Base-by-base conservation (phyloP, 78 protist genomes). In the Dictyostelium intermedium region DNA sequence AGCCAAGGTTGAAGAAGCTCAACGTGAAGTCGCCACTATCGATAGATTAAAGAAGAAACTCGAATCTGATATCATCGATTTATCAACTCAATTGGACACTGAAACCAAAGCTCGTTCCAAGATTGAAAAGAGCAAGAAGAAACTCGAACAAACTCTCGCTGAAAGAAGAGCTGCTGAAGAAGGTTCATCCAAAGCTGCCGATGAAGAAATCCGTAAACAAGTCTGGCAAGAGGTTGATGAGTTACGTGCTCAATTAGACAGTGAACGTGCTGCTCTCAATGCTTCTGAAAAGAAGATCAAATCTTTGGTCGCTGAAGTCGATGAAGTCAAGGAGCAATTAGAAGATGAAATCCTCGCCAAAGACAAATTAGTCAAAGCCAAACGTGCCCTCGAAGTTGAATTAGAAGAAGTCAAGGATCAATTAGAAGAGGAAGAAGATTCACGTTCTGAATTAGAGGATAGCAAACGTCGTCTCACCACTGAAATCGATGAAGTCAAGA, bases 391-490 rank as follows among this genome's bases (percentile, higher is more conserved):
- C 13, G 97, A 95, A 76, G 97, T 89, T 25, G 95, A 87, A 76
- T 34, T 95, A 27, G 95, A 89, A 63, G 92, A 84, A 43, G 20
- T 84, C 61, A 66, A 60, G 18, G 93, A 87, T 41, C 86, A 82
- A 35, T 85, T 95, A 63, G 97, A 95, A 61, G 97, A 95, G 53
- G 97, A 84, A 73, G 96, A 93, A 47, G 96, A 93, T 18, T 83
- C 89, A 18, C 73, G 91, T 41, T 30, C 23, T 11, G 96, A 84
- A 43, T 25, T 79, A 11, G 96, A 93, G 43, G 96, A 81, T 70
- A 25, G 47, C 87, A 93, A 85, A 69, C 92, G 92, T 66, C 81
- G 80, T 25, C 82, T 80, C 53, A 91, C 85, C 30, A 69, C 86
- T 18, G 96, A 93, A 56, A 41, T 61, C 11, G 96, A 95, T 60